Evolutionary conservation across 345 rosid species (phyloP), one percentile per base, ranked within the genome.

Genomic region (Populus nigra): DNA sequence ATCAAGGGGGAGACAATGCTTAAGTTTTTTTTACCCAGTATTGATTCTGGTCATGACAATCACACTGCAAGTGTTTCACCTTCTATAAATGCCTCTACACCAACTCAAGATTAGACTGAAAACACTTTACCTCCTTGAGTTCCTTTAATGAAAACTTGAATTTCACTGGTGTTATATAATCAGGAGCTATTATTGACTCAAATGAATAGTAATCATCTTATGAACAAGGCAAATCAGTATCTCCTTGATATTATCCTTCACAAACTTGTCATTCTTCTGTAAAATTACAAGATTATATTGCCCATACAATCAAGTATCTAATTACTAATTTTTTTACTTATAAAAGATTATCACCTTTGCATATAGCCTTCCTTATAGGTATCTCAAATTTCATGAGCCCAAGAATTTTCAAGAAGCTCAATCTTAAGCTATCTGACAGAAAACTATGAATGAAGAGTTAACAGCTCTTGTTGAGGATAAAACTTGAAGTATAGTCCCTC

Each of bases 171-270:
- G 43, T 0, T 39, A 1, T 1, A 5, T 1, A 8, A 6, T 39
- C 0, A 8, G 10, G 0, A 62, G 25, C 12, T 2, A 3, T 11
- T 8, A 25, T 1, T 1, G n/a, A 16, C 1, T 66, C 3, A 6
- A 31, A 31, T 27, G 39, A 6, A 4, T 11, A 31, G 1, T 4
- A 31, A 4, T 29, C 20, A 31, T 12, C 16, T 22, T 8, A 20
- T 2, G 4, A 6, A 3, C 1, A 9, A 0, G 13, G 10, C 0
- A 0, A 22, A 3, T 68, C 29, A 9, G 0, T 8, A n/a, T 8
- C 2, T 45, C 17, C 6, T 13, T 6, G 2, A 70, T 0, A 20
- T 23, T 43, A 25, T 41, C 35, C 73, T 25, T 9, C 9, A 12
- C 4, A 1, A 7, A 16, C 1, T 50, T 8, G 1, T 5, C n/a